phyloP scores from a whole-genome alignment of 129 eudicot species.

The Arctium minus region DNA sequence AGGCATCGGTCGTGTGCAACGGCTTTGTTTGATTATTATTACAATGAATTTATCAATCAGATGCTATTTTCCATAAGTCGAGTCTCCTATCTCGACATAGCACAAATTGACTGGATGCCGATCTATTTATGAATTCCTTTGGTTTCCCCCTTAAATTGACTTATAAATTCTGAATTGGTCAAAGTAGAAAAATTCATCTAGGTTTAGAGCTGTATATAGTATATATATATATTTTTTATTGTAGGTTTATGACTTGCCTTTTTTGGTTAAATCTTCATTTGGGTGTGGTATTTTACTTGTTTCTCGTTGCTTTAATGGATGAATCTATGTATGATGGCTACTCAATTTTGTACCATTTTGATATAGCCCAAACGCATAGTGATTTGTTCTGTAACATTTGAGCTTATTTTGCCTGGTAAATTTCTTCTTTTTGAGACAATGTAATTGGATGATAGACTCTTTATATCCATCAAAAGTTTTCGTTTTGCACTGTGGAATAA shows the following conservation, averaged over 20 bases:
- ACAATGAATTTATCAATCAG: background rate
- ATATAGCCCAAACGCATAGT: background rate
- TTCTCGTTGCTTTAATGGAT: slow-evolving; percentile 2
- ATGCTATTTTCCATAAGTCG: slow-evolving; percentile 3
- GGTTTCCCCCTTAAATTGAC: background rate
- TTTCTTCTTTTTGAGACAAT: slow-evolving; percentile 11
- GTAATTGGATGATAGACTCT: slow-evolving; percentile 17
- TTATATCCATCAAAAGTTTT: background rate
- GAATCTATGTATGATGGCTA: background rate
- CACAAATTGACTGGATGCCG: slow-evolving; percentile 14
- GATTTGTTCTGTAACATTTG: background rate
- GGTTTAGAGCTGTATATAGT: slow-evolving; percentile 17
- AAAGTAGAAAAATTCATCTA: slow-evolving; percentile 4
- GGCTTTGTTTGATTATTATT: background rate
- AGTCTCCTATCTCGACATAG: background rate
- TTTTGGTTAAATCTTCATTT: slow-evolving; percentile 11
- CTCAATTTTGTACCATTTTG: background rate
- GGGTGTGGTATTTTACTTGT: slow-evolving; percentile 4
- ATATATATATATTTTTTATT: background rate
- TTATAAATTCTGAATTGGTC: background rate
- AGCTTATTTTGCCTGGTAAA: slow-evolving; percentile 2
- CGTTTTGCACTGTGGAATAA: background rate
- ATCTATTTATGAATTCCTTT: background rate
- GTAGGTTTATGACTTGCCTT: slow-evolving; percentile 9
- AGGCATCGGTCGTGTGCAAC: background rate